Base-by-base conservation (phyloP, 73 alveolate species). In the Paramecium pentaurelia region DNA sequence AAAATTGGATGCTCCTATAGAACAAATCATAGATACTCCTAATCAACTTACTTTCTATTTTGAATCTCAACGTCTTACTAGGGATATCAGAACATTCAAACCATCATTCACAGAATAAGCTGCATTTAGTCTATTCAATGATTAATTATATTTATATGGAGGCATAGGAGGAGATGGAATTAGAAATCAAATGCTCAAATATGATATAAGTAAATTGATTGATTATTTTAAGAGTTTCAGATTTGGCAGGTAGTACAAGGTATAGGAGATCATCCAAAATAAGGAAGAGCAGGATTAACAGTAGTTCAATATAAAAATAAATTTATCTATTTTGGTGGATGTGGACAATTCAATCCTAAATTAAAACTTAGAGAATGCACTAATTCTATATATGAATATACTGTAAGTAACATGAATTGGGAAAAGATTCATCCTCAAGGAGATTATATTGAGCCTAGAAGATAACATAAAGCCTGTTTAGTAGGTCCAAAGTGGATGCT, bases 141-240 rank as follows among this genome's bases (percentile, higher is more conserved):
- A 80, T 49, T 32, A 25, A 44, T 42, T 80, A 25, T 80, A 80
- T 47, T 22, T 80, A 18, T 80, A 80, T 45, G 91, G 91, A 44
- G 91, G 91, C 0, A 80, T 80, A 8, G 91, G 91, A 27, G 91
- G 91, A 27, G 91, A 42, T 22, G 91, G 91, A 44, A n/a, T 80
- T 27, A 42, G 91, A 47, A 80, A 42, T 27, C 34, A 80, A 42
- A 80, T 80, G 75, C 20, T 49, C n/a, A 80, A 47, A 80, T 80
- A 80, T 28, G 91, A 80, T 27, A 47, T 80, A 27, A 80, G 70
- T 54, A 54, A 54, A 18, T 54, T 18, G 3, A 54, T n/a, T 54
- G 2, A 22, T 3, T 54, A 18, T 18, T 54, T 8, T 1, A 0
- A 54, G 85, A 75, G 38, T 42, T 38, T 75, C 30, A 75, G 47